phyloP scores from a whole-genome alignment of 148 eudicot genomes.

The Silene conica region DNA sequence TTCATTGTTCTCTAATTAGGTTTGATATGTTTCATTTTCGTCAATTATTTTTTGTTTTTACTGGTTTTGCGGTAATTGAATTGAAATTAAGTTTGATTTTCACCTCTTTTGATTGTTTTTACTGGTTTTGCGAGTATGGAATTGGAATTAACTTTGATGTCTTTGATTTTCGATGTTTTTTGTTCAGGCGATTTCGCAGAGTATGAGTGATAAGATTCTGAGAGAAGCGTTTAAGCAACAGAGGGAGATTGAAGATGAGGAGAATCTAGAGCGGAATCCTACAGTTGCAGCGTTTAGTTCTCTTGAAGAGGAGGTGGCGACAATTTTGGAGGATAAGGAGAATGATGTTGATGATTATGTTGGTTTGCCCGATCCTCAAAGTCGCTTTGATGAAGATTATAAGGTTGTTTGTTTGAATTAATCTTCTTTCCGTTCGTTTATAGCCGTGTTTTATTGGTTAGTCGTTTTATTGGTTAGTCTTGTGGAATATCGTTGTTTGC shows the following conservation, averaged over 20 bases:
- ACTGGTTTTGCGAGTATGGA: not conserved
- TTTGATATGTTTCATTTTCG: not conserved
- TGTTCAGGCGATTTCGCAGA: conserved; percentile 51
- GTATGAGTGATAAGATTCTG: conserved; percentile 67
- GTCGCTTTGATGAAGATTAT: conserved; percentile 42
- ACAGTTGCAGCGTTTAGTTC: conserved; percentile 19
- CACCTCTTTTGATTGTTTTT: not conserved
- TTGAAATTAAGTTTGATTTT: not conserved
- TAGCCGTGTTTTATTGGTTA: not conserved
- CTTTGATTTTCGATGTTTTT: not conserved
- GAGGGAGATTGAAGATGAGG: conserved; percentile 71
- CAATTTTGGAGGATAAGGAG: conserved; percentile 22
- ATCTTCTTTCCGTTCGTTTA: not conserved
- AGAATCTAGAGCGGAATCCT: conserved; percentile 30
- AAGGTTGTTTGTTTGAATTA: conserved; percentile 38
- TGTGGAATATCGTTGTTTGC: not conserved
- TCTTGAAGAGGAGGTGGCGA: conserved; percentile 17
- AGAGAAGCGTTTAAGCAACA: conserved; percentile 76
- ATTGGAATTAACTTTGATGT: not conserved
- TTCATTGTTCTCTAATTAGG: too few species aligned
- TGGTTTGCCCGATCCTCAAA: conserved; percentile 49
- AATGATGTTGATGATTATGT: conserved; percentile 59
- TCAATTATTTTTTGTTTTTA: not conserved
- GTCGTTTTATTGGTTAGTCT: not conserved
- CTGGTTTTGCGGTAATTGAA: not conserved